Percentiles rank a stretch among this genome's conserved stretches.
Conservation (phyloP, 768 basidiomycete species). For the Leccinum fibrillosum region DNA sequence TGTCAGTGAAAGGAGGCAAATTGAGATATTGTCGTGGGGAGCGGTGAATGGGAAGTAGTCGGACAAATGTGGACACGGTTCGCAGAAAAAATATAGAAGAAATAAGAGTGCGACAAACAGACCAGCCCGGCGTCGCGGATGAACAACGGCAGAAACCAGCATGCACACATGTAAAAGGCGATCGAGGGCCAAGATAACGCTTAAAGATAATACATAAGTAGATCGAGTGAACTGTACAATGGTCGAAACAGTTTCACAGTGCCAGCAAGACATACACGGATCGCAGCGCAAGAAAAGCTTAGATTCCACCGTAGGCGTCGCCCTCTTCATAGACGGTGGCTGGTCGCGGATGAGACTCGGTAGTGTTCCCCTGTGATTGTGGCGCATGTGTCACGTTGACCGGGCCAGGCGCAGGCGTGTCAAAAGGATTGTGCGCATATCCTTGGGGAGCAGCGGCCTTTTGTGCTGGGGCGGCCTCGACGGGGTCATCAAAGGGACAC, state of each 20-base stretch:
- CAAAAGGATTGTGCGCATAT: slow-evolving; percentile 20
- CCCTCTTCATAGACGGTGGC: slow-evolving; percentile 54
- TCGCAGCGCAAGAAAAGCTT: slow-evolving; percentile 14
- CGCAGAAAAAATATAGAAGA: background rate
- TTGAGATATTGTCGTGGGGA: background rate
- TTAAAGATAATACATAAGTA: slow-evolving; percentile 26
- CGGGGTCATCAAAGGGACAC: slow-evolving; percentile 28
- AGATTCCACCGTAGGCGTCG: slow-evolving; percentile 72
- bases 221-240: slow-evolving; percentile 19
- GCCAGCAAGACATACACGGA: slow-evolving; percentile 10
- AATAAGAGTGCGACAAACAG: slow-evolving; percentile 18
- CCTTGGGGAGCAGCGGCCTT: slow-evolving; percentile 37
- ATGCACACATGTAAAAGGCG: slow-evolving; percentile 10
- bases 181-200: background rate
- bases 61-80: slow-evolving; percentile 9
- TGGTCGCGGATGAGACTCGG: slow-evolving; percentile 36
- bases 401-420: slow-evolving; percentile 9
- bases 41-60: slow-evolving; percentile 4
- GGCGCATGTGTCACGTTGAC: slow-evolving; percentile 9
- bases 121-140: slow-evolving; percentile 25
- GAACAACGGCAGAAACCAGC: slow-evolving; percentile 25
- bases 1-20: background rate
- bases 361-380: slow-evolving; percentile 7
- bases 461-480: background rate
- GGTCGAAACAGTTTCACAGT: slow-evolving; percentile 7